phyloP scores from a whole-genome alignment of 306 rosid genomes.

The Boehmeria nivea region DNA sequence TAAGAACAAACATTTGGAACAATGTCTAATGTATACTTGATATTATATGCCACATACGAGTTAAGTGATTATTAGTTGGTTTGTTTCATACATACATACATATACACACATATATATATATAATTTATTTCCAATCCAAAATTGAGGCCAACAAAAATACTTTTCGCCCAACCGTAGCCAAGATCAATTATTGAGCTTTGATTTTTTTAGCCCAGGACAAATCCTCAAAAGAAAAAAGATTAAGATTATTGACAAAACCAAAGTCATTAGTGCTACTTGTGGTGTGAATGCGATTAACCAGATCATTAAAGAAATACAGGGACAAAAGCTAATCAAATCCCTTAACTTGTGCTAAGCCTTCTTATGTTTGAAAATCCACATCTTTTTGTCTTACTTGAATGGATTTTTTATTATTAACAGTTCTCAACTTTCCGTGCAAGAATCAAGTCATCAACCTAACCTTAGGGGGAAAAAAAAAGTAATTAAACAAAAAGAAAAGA shows the following conservation, averaged over 20 bases:
- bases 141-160: no score
- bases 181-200: not conserved
- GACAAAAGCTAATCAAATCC: not conserved
- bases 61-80: not conserved
- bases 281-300: not conserved
- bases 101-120: no score
- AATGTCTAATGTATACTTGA: not conserved
- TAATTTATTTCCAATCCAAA: no score
- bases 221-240: no score
- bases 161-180: no score
- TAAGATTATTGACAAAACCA: not conserved
- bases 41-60: not conserved
- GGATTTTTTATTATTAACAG: not conserved
- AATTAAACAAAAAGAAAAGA: no score
- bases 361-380: no score
- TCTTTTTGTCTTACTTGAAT: not conserved
- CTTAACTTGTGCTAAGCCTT: constrained; percentile 3
- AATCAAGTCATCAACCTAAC: not conserved
- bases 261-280: not conserved
- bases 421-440: constrained; percentile 16
- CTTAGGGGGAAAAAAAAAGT: not conserved
- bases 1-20: not conserved
- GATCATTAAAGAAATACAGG: not conserved
- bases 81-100: not conserved
- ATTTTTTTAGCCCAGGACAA: not conserved